These are phyloP conservation scores for Scleroderma citrinum DNA, from an alignment of 768 basidiomycete genomes.

Conservation along the genomic window DNA sequence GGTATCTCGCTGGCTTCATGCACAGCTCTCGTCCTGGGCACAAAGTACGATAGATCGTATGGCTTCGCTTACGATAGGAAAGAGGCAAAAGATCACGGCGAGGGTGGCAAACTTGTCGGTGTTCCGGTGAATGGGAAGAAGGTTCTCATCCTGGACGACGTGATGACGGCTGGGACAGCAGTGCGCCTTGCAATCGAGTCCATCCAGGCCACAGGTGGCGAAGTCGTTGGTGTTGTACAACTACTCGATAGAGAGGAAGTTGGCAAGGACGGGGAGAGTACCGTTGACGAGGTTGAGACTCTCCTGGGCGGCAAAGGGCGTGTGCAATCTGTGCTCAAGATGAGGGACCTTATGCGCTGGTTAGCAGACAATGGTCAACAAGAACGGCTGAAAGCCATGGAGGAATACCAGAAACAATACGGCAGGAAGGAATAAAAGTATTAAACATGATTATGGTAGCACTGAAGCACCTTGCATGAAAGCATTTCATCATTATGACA, in stretches of 20 bases:
- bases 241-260: conserved; percentile 63
- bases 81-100: conserved; percentile 93
- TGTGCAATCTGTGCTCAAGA: conserved; percentile 75
- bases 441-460: too few species aligned
- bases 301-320: conserved; percentile 61
- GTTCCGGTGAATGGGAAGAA: conserved; percentile 71
- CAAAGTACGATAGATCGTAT: conserved; percentile 56
- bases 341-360: conserved; percentile 84
- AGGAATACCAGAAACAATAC: conserved; percentile 47
- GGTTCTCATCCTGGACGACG: conserved; percentile 92
- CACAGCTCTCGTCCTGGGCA: conserved; percentile 69
- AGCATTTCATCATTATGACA: too few species aligned
- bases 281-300: conserved; percentile 76
- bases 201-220: conserved; percentile 61
- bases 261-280: conserved; percentile 48
- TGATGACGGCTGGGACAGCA: conserved; percentile 91
- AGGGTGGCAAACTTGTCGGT: conserved; percentile 90
- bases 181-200: conserved; percentile 77
- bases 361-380: conserved; percentile 61
- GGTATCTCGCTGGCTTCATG: conserved; percentile 90
- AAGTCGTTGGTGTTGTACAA: conserved; percentile 85
- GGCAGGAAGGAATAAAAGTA: conserved; percentile 19
- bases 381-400: conserved; percentile 66
- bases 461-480: too few species aligned
- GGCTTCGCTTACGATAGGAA: conserved; percentile 93